Percentiles rank a stretch among this genome's conserved stretches.
Evolutionary conservation across 2,329 filamentous ascomycete genomes (phyloP).

Genomic region (Pseudogymnoascus pannorum): DNA sequence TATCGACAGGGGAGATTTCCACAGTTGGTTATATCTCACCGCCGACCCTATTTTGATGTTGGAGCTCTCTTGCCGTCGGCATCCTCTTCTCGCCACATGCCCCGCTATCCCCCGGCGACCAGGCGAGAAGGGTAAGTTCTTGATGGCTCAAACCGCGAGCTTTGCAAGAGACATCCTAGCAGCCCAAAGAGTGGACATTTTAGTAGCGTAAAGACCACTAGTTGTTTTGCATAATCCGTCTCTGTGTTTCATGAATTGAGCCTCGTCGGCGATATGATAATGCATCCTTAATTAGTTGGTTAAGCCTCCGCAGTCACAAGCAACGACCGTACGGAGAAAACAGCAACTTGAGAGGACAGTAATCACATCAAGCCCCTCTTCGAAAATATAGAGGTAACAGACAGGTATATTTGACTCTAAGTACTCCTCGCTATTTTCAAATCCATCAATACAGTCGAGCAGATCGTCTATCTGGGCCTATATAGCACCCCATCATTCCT

Average conservation of each 20-base stretch:
- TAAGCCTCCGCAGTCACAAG: no score
- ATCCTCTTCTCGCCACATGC: neutral
- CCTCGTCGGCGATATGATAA: no score
- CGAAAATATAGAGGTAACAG: neutral
- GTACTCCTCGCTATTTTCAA: slow-evolving; percentile 4
- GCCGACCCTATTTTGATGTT: neutral
- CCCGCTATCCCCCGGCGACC: neutral
- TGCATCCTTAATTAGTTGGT: no score
- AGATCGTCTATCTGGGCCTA: neutral
- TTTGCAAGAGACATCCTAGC: no score
- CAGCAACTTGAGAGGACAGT: neutral
- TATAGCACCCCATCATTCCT: neutral
- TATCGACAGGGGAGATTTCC: no score
- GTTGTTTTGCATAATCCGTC: no score
- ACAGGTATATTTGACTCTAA: neutral
- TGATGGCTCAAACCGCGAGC: no score
- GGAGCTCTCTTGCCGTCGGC: neutral
- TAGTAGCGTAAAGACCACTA: no score
- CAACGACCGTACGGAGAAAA: no score
- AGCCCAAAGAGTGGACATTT: no score
- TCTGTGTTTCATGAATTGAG: no score
- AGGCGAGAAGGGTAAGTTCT: neutral
- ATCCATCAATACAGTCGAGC: neutral
- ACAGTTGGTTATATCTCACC: neutral
- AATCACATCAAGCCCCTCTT: neutral